Evolutionary conservation across 2,329 filamentous ascomycete genomes (phyloP), one percentile per base, ranked within the genome.

Genomic region (Colletotrichum nymphaeae): DNA sequence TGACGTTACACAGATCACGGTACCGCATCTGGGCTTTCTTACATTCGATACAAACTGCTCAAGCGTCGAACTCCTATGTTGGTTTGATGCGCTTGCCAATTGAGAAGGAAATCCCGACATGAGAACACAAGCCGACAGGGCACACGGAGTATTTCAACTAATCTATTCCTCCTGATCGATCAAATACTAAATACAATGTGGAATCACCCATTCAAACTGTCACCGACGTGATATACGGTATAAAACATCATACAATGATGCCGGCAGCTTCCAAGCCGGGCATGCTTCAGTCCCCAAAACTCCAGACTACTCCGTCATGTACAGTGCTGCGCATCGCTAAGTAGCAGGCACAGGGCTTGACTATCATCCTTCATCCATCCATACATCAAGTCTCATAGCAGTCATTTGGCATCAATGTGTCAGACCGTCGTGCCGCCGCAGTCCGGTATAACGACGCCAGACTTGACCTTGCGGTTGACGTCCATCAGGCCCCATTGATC

Each of bases 401-500:
- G 5, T 22, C 35, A n/a, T 14, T 14, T 30, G 1, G 19, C 28
- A 49, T 24, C 12, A 9, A 5, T 35, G 28, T 26, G 5, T 76
- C 78, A 86, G 16, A 92, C 86, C 9, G 91, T 93, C 85, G 93
- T 91, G 32, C 95, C 95, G 28, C 88, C 93, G 80, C 96, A 98
- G 81, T 95, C 92, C 1, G 96, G 96, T 77, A 98, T 98, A 80
- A 90, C 92, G 78, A 98, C 84, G 1, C 95, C 95, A 0, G 88
- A 79, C 84, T 98, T 98, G 77, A 98, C 85, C 46, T 95, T 94
- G 70, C 96, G 91, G 78, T 95, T 88, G 4, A 94, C 89, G 78
- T 97, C 94, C 91, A 98, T 92, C 16, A 98, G 84, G 11, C 97
- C 96, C 96, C 96, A 98, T 81, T 98, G 93, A 81, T 97, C 94